Evolutionary conservation across 1,284 basidiomycete species (phyloP), one percentile per base, ranked within the genome.

Genomic region (Pulchroboletus neoregius): DNA sequence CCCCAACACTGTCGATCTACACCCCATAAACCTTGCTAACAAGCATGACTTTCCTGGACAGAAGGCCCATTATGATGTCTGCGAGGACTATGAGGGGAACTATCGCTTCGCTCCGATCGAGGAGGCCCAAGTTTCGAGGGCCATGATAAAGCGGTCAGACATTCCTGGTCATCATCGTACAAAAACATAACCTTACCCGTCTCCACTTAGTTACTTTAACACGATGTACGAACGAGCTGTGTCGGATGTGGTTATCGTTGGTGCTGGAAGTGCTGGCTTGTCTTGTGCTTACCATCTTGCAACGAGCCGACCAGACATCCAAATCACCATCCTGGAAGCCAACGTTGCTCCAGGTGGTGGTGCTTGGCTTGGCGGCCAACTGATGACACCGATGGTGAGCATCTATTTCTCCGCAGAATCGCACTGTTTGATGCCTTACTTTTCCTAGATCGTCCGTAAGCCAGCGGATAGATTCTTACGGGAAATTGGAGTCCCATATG

Each of bases 281-380:
- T 85, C 84, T 8, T 89, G 84, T 58, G 89, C 87, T 18, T 91
- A 89, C 69, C 78, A 80, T 50, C 76, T 91, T 41, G 82, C 76
- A 12, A 84, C 71, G 48, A 73, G 66, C 45, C 79, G 85, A 11
- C 88, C 89, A 11, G 84, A 91, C 69, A 68, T 90, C 48, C 85
- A 83, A 56, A 74, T 91, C 58, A 90, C 90, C 20, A 88, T 92
- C 61, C 70, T 91, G 54, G 89, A 92, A 68, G 87, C 89, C 9
- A 82, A 78, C 54, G 89, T 91, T 20, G 82, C 88, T 1, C 89
- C 90, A n/a, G 84, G 87, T 39, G 84, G 83, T 49, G 82, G 86
- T 40, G 84, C 84, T 16, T 88, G 87, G 86, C 75, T 88, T 38
- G 85, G 87, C 30, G 89, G 88, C 2, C 88, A 92, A 68, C 71